phyloP scores from a whole-genome alignment of 768 basidiomycete genomes.

The Suillus brevipes region DNA sequence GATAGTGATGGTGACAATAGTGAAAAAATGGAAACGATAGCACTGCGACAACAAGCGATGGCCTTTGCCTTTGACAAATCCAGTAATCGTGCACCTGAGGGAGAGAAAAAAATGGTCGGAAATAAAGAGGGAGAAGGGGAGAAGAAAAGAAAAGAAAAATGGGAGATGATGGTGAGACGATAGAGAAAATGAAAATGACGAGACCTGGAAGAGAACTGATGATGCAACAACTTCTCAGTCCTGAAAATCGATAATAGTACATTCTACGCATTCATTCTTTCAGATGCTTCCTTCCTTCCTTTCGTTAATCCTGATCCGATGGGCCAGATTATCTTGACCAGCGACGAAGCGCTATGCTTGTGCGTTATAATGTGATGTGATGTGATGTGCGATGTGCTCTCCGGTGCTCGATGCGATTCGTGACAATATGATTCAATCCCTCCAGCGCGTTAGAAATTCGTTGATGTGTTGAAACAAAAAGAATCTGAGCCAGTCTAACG shows the following conservation, averaged over 20 bases:
- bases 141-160: slow-evolving; percentile 8
- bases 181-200: slow-evolving; percentile 11
- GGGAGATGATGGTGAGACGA: slow-evolving; percentile 8
- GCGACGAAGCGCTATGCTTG: slow-evolving; percentile 7
- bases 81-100: slow-evolving; percentile 10
- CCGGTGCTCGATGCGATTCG: slow-evolving; percentile 15
- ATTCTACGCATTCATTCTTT: slow-evolving; percentile 7
- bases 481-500: slow-evolving; percentile 23
- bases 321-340: slow-evolving; percentile 8
- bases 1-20: slow-evolving; percentile 4
- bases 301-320: neutral
- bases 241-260: slow-evolving; percentile 8
- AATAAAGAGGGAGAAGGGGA: slow-evolving; percentile 3
- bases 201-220: slow-evolving; percentile 12
- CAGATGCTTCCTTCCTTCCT: slow-evolving; percentile 1
- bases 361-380: slow-evolving; percentile 8
- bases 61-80: slow-evolving; percentile 19
- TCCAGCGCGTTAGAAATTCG: neutral
- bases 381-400: slow-evolving; percentile 21
- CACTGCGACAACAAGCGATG: slow-evolving; percentile 15
- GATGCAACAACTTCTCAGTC: slow-evolving; percentile 16
- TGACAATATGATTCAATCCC: slow-evolving; percentile 3
- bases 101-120: neutral
- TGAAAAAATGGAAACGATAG: slow-evolving; percentile 20
- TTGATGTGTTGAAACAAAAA: slow-evolving; percentile 7